phyloP scores from a whole-genome alignment of 495 filamentous ascomycete genomes.

The Hyphodiscus hymeniophilus region DNA sequence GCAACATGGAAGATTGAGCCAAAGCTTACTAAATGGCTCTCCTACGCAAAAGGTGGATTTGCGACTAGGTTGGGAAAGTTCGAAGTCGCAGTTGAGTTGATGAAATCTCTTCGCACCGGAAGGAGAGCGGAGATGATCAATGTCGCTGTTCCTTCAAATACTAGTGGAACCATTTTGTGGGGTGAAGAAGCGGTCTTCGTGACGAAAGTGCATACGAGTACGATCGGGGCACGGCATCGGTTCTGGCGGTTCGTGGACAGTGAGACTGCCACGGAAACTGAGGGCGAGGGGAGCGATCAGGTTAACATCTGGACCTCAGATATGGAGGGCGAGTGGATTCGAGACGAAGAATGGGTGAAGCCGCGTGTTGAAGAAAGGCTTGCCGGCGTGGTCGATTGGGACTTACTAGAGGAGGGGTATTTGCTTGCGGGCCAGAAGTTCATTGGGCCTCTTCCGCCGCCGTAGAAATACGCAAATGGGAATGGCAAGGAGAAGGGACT shows the following conservation, averaged over 20 bases:
- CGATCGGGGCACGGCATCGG: not conserved
- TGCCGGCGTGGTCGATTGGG: constrained; percentile 28
- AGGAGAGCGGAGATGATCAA: constrained; percentile 29
- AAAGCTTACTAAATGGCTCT: constrained; percentile 40
- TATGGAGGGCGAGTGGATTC: constrained; percentile 20
- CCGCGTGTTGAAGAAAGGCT: constrained; percentile 22
- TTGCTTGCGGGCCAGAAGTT: constrained; percentile 1
- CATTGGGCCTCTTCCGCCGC: not conserved
- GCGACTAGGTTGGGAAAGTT: constrained; percentile 44
- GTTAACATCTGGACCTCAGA: constrained; percentile 24
- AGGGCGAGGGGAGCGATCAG: constrained; percentile 1
- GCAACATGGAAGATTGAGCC: constrained; percentile 44
- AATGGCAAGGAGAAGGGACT: too few relatives aligned
- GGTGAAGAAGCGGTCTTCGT: constrained; percentile 4
- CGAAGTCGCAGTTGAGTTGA: constrained; percentile 26
- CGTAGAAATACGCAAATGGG: too few relatives aligned
- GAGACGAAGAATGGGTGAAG: constrained; percentile 23
- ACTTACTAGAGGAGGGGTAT: constrained; percentile 20
- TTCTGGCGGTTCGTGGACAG: constrained; percentile 11
- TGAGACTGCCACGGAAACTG: not conserved
- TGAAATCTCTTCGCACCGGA: constrained; percentile 14
- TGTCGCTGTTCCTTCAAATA: constrained; percentile 36
- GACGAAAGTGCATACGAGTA: not conserved
- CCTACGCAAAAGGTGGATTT: constrained; percentile 46
- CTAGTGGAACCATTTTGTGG: constrained; percentile 35